Base-by-base conservation (phyloP, 139 green algal species). In the Closterium sp. region DNA sequence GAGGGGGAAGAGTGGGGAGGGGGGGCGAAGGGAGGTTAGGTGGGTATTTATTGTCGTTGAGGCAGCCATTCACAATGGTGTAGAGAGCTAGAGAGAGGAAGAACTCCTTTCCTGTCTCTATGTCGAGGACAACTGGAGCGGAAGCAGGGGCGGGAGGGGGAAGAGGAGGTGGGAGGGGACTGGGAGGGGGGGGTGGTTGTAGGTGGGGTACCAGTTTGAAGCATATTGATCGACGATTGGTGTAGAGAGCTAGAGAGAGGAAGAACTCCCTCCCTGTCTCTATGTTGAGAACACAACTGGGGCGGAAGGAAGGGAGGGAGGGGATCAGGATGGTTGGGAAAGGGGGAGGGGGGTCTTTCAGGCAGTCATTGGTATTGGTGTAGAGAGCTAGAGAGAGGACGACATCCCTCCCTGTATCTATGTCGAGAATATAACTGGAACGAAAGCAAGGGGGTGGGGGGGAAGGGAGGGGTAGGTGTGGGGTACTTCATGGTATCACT, bases 21-120 rank as follows among this genome's bases (percentile, higher is more conserved):
- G 55, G 55, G 55, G 43, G 38, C 9, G 38, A 16, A 66, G 38
- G 1, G 19, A 91, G 28, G 10, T 93, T 89, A 66, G 95, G 95
- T 43, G 95, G 88, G 85, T 94, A 94, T 33, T 86, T 87, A 89
- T 95, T 92, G 84, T 95, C 93, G 83, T 95, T 93, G 23, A 95
- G 87, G 23, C 94, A 33, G 30, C 85, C 93, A 43, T 95, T 95
- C 5, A 31, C 90, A 33, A 95, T 95, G 16, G 91, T 95, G 90
- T 95, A 95, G 9, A 95, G 7, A 34, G 32, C 76, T 10, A 89
- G 69, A 23, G 93, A 90, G 30, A 95, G 89, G 85, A 95, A 95
- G 91, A 95, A 95, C 38, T 85, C 55, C 30, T 90, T 30, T 3
- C 92, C 92, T 21, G 88, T n/a, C n/a, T n/a, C n/a, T n/a, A n/a